Base-by-base conservation (phyloP, 2,329 filamentous ascomycete genomes). In the Mycosphaerella arachidis region DNA sequence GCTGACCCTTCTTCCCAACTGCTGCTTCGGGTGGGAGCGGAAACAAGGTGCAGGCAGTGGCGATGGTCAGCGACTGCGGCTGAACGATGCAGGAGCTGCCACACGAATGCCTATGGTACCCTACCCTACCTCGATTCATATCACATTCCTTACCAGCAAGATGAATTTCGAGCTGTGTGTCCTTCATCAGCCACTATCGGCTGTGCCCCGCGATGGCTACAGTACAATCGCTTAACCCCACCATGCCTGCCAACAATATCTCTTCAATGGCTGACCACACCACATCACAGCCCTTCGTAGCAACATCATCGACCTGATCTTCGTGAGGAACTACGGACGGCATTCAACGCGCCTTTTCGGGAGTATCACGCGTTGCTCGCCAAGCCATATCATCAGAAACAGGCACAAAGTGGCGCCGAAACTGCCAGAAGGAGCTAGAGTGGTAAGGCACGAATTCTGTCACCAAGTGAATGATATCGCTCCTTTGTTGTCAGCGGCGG, bases 401-500 rank as follows among this genome's bases (percentile, higher is more conserved):
- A 9, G 10, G 13, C 16, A 54, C 53, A 57, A 58, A 63, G 61
- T 30, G 48, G 60, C 45, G 45, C 45, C 33, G 63, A 65, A 65
- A 50, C 56, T 40, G 54, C 61, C 58, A 52, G 63, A 65, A 65
- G 45, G 20, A 55, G 61, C 63, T 65, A 65, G 56, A 30, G n/a
- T 24, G 48, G 55, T 31, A 43, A 57, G 46, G 55, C 53, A 52
- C 29, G 45, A 43, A 29, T 48, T 29, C 16, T 10, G 30, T 31
- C 27, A 20, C 20, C 35, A 57, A 59, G 53, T 60, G 53, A 56
- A 54, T 51, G 10, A 57, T 54, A 18, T 56, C 35, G 40, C 27
- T 43, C 61, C 37, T 48, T 33, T 20, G 24, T 24, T 50, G 4
- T 20, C 13, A 8, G 46, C 20, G 4, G n/a, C n/a, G n/a, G n/a